Base-by-base conservation (phyloP, 2,329 filamentous ascomycete species). In the Penicillium sclerotigenum region DNA sequence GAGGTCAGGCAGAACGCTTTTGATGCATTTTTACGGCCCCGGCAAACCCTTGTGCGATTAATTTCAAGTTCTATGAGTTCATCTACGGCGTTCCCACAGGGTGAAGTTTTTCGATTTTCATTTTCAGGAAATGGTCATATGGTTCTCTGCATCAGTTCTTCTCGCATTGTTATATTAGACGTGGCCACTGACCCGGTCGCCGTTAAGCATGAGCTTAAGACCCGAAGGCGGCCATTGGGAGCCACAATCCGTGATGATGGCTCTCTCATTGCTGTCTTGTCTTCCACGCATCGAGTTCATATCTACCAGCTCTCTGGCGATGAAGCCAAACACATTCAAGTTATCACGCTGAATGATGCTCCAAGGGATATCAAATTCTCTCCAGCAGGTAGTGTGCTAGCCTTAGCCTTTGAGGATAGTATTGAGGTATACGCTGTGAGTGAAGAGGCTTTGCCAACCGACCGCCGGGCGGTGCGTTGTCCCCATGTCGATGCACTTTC, bases 61-160 rank as follows among this genome's bases (percentile, higher is more conserved):
- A 86, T 95, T 13, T 94, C 90, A 36, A 90, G 87, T 47, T 91
- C 89, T 6, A 90, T 90, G 63, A 93, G 89, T 69, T 92, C 90
- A 0, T 91, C 89, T 1, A 90, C 90, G 22, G 83, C 83, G 2
- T 88, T 87, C 59, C 91, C 90, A 1, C 88, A 88, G 33, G 89
- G 90, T 31, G 91, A 96, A 72, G 90, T 90, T 43, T 90, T 96
- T 76, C 88, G 90, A 52, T 96, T 95, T 72, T 86, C 83, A 59
- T 84, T 90, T 57, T 95, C 91, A 2, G 85, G 89, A 6, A 84
- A 82, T 52, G 90, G 90, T 2, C 85, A 87, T 62, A 84, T 87
- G 64, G 75, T 95, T 29, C 81, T 95, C 38, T 90, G 89, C 49
- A 89, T 91, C 71, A 95, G 90, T 72, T 95, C 91, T 36, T 92